A percentile compares a stretch with the other conserved stretches of the same genome.
phyloP scores from a whole-genome alignment of 192 early-diverging fungal species.

The Pilobolus umbonatus region DNA sequence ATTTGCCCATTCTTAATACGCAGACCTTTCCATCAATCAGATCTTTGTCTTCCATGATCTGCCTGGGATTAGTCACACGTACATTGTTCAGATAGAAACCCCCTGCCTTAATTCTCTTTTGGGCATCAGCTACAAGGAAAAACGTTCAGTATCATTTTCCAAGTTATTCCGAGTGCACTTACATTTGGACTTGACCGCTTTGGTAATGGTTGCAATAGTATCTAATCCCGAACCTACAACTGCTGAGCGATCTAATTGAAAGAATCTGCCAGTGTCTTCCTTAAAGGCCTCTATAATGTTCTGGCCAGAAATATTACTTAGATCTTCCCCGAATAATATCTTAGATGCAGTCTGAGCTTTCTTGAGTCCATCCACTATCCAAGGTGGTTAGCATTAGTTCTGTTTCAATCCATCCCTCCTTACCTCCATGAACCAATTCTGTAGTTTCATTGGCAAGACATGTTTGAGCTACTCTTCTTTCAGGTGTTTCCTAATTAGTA shows the following conservation, averaged over 20 bases:
- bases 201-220: conserved; percentile 54
- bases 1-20: conserved; percentile 75
- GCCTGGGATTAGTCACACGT: conserved; percentile 41
- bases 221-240: conserved; percentile 51
- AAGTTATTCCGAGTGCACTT: conserved; percentile 9
- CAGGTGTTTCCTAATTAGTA: conserved; percentile 46
- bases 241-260: conserved; percentile 32
- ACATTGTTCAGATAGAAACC: conserved; percentile 79
- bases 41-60: conserved; percentile 40
- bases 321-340: conserved; percentile 68
- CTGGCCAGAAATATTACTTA: conserved; percentile 37
- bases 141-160: background rate
- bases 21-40: conserved; percentile 65
- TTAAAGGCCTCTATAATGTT: conserved; percentile 73
- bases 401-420: background rate
- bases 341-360: conserved; percentile 67
- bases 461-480: conserved; percentile 68
- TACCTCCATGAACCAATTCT: conserved; percentile 85
- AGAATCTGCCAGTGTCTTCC: conserved; percentile 54
- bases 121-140: conserved; percentile 57
- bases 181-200: conserved; percentile 69
- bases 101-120: conserved; percentile 69
- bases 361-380: conserved; percentile 47
- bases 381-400: too few relatives aligned
- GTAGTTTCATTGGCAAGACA: conserved; percentile 80